phyloP scores from a whole-genome alignment of 2,329 filamentous ascomycete species.

The Calonectria pauciramosa region DNA sequence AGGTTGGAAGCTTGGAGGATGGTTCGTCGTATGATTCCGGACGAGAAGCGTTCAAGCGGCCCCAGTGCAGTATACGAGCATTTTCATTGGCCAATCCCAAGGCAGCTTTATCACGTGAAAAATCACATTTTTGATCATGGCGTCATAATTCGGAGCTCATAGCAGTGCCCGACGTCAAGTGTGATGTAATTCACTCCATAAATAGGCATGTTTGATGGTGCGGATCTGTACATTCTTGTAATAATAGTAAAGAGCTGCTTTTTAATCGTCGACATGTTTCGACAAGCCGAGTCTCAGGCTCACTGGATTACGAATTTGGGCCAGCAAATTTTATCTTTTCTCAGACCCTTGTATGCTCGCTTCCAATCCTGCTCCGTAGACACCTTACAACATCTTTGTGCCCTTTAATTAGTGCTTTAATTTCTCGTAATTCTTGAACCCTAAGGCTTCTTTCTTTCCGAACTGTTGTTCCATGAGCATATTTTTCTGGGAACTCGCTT shows the following conservation, averaged over 20 bases:
- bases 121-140: conserved; percentile 36
- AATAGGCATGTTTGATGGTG: neutral
- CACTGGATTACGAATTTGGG: neutral
- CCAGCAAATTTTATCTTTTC: neutral
- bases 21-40: conserved; percentile 51
- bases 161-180: conserved; percentile 31
- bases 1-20: conserved; percentile 40
- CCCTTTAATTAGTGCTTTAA: no score
- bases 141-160: neutral
- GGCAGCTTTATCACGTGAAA: conserved; percentile 25
- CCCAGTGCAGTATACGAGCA: conserved; percentile 37
- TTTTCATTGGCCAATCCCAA: conserved; percentile 47
- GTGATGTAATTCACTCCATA: neutral
- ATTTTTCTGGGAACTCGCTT: no score
- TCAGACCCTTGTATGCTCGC: neutral
- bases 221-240: neutral
- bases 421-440: no score
- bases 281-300: neutral
- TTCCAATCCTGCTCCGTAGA: no score
- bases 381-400: no score
- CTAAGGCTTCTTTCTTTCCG: no score
- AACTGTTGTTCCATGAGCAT: no score
- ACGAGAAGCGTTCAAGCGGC: conserved; percentile 28
- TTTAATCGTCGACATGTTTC: neutral
- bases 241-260: neutral